Evolutionary conservation across 2,329 filamentous ascomycete genomes (phyloP), one percentile per base, ranked within the genome.

Genomic region (Alternaria triticimaculans): DNA sequence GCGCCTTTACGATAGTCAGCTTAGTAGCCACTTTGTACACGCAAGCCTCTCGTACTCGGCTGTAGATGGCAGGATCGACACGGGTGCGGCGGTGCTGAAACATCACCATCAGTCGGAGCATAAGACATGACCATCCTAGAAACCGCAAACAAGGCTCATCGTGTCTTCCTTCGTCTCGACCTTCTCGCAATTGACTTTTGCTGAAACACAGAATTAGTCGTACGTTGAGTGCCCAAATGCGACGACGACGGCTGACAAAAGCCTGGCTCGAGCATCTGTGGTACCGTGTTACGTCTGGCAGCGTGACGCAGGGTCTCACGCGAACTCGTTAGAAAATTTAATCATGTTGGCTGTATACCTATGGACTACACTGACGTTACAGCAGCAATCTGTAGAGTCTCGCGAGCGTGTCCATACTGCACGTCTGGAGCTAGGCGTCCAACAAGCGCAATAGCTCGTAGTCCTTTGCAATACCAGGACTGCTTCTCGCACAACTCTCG

Each of bases 401-500:
- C 48, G 48, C 48, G 23, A 45, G 12, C 23, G 37, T 46, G 5
- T 28, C 20, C 25, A 21, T 20, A 26, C 37, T 46, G 15, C 45
- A 41, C 28, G 50, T n/a, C 21, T 10, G 20, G 15, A 3, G 20
- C 53, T 46, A 62, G 23, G 51, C 61, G 33, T 72, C 77, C 53
- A 80, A 61, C 60, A 79, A 59, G 48, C 71, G 69, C 60, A 80
- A 68, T 41, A 80, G 53, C 57, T 78, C 76, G 18, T 70, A 73
- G 66, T 80, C 78, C 58, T 78, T 75, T 37, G 72, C 76, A 49
- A 80, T 74, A 41, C 75, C 76, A 5, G 78, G 77, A 59, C 78
- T 80, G 18, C 73, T 68, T 41, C 70, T 66, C 20, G 65, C 76
- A 57, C 77, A 79, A 43, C 64, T 72, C 56, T 76, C 73, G 50